phyloP scores from a whole-genome alignment of 352 stramenopile species.

The Phytophthora nicotianae region DNA sequence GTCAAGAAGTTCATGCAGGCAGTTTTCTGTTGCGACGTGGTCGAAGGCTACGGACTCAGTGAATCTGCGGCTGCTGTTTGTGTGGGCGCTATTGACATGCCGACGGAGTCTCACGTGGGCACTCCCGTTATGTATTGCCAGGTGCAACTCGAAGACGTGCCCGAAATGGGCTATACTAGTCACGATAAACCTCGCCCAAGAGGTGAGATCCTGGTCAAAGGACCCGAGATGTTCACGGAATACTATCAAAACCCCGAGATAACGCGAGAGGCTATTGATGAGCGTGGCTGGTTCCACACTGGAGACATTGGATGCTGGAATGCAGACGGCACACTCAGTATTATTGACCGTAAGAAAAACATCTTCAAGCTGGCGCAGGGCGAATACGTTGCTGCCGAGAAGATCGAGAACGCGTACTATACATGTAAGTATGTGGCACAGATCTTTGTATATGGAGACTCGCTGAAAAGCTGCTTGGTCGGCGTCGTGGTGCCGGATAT shows the following conservation, averaged over 20 bases:
- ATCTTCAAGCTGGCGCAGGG: constrained; percentile 92
- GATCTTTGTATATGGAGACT: constrained; percentile 96
- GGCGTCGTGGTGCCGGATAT: constrained; percentile 88
- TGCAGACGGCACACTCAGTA: constrained; percentile 84
- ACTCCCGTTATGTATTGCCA: constrained; percentile 80
- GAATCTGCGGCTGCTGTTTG: constrained; percentile 89
- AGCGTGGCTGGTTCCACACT: constrained; percentile 94
- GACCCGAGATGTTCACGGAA: constrained; percentile 80
- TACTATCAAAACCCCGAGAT: constrained; percentile 94
- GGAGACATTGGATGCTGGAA: constrained; percentile 95
- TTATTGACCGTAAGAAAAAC: constrained; percentile 91
- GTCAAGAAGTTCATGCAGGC: constrained; percentile 95
- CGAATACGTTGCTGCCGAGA: constrained; percentile 96
- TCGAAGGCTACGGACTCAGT: constrained; percentile 95
- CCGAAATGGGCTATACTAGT: constrained; percentile 95
- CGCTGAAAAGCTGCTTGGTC: constrained; percentile 91
- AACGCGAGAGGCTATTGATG: constrained; percentile 89
- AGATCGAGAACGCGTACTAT: constrained; percentile 94
- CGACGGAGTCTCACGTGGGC: constrained; percentile 90
- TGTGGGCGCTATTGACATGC: constrained; percentile 52
- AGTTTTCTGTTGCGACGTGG: constrained; percentile 86
- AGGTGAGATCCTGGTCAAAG: constrained; percentile 59
- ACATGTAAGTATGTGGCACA: constrained; percentile 91
- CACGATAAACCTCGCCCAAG: constrained; percentile 57
- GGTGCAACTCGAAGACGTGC: constrained; percentile 92